Percentiles rank a stretch among this genome's conserved stretches.
phyloP scores from a whole-genome alignment of 805 yeast genomes.

The Wickerhamiella lipophila region DNA sequence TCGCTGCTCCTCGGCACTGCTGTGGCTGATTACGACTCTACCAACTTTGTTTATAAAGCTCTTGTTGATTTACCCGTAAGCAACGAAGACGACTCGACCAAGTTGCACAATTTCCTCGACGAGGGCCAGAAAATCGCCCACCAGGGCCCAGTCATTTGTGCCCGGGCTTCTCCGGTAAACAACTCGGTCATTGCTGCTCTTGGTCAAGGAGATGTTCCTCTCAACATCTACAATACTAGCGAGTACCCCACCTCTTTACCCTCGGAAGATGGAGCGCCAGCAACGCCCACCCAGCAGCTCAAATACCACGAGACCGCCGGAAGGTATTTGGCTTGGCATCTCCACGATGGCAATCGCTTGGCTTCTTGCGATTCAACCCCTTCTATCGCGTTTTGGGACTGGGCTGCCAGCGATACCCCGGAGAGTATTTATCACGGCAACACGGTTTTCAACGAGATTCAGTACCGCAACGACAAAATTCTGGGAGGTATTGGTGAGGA shows the following conservation, averaged over 20 bases:
- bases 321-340: constrained; percentile 58
- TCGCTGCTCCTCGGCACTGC: constrained; percentile 53
- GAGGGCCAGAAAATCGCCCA: constrained; percentile 40
- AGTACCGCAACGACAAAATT: constrained; percentile 31
- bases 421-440: background rate
- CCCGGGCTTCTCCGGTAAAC: constrained; percentile 40
- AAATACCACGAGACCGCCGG: constrained; percentile 56
- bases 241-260: constrained; percentile 13
- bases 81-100: constrained; percentile 11
- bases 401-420: constrained; percentile 12
- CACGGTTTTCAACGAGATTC: constrained; percentile 43
- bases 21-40: constrained; percentile 38
- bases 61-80: constrained; percentile 29
- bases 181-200: constrained; percentile 34
- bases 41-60: constrained; percentile 36
- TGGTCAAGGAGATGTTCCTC: constrained; percentile 7
- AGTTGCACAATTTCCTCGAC: constrained; percentile 8
- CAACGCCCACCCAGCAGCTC: constrained; percentile 25
- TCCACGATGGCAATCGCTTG: constrained; percentile 32
- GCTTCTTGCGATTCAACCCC: constrained; percentile 56
- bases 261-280: constrained; percentile 3
- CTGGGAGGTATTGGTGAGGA: constrained; percentile 67
- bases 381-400: constrained; percentile 60
- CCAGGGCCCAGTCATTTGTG: constrained; percentile 53
- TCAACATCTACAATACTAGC: constrained; percentile 23